Base-by-base conservation (phyloP, 441 rosid species). In the Jatropha podagrica region DNA sequence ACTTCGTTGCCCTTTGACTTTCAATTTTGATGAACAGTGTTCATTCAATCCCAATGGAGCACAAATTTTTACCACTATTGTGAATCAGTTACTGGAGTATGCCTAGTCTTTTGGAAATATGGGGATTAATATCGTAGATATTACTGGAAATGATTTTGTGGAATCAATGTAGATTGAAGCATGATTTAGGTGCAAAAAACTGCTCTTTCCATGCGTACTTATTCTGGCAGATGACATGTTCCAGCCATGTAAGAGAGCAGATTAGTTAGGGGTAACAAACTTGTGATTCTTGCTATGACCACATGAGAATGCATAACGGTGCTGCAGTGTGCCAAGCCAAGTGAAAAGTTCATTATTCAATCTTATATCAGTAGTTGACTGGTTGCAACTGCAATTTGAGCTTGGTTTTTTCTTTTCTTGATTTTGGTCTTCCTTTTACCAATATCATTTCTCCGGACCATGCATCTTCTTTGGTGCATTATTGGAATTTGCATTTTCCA, bases 101-200 rank as follows among this genome's bases (percentile, higher is more conserved):
- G 27, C 17, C 49, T 3, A 20, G 27, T 12, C 37, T n/a, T 54
- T 70, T 13, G 8, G 32, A 40, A 70, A 42, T 20, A 5, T 2
- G n/a, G 26, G 69, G 37, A 14, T 8, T 26, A 26, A 68, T 68
- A 67, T 68, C 40, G 11, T 61, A 61, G 17, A 12, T 27, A 61
- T 15, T 37, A 23, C 7, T 40, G 26, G 56, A 68, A 23, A 67
- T 11, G 14, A 67, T 5, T 18, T 65, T 8, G 0, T 40, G n/a
- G 1, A 27, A 48, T 49, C 59, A 18, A 18, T 52, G 8, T 7
- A 18, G 14, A 51, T 32, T 8, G 15, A 32, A 60, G 26, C 9
- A 17, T 61, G 41, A 40, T 71, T 71, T 58, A 27, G 71, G 26
- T 68, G 71, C 59, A 48, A 68, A 48, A 68, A 15, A 37, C 60